Conservation (phyloP, 345 rosid genomes). For the Lenwebbia sp. region DNA sequence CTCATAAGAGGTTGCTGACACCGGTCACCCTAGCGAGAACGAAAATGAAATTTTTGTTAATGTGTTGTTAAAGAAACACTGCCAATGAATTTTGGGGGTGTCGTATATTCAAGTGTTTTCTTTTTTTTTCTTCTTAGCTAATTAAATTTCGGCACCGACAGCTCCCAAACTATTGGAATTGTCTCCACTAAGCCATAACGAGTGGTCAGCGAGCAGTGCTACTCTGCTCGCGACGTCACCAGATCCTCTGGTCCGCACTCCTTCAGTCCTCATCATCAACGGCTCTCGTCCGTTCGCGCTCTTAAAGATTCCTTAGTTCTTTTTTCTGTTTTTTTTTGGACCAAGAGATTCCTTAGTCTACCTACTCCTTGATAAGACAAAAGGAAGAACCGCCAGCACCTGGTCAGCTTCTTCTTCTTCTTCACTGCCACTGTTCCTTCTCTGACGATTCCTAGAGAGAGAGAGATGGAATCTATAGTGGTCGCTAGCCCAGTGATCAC, state of each 20-base stretch:
- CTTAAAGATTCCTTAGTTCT: neutral
- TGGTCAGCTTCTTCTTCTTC: neutral
- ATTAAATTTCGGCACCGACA: neutral
- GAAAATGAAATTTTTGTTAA: neutral
- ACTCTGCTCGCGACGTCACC: neutral
- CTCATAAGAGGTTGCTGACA: fast-evolving
- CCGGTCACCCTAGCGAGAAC: fast-evolving
- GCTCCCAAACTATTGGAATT: neutral
- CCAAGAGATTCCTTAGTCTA: neutral
- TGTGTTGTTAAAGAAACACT: neutral
- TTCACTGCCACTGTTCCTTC: neutral
- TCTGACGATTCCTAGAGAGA: neutral
- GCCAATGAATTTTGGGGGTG: neutral
- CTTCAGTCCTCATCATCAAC: neutral
- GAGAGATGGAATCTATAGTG: constrained; percentile 25
- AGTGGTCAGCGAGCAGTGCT: neutral
- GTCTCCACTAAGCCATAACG: neutral
- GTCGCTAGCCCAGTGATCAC: constrained; percentile 35
- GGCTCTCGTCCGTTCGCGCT: neutral
- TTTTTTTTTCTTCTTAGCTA: neutral
- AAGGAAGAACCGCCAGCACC: neutral
- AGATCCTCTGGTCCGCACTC: neutral
- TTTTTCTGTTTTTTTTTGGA: too few species aligned
- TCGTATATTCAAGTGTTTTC: neutral
- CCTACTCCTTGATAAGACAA: neutral